phyloP scores from a whole-genome alignment of 805 yeast species.

The Cyberlindnera nakhonratchasimensis region DNA sequence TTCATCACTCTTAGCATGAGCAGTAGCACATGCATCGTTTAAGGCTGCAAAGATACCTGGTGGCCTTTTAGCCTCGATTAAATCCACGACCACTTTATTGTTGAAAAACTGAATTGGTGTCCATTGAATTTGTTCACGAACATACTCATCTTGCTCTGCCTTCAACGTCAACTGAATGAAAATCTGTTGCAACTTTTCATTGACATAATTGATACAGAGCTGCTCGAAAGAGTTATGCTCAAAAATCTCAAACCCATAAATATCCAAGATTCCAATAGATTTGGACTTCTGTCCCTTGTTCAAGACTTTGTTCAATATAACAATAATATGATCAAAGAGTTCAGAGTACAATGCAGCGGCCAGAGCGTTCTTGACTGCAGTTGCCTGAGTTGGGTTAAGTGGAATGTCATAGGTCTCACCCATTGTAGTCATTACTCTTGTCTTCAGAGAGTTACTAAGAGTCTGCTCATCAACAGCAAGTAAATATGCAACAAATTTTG shows the following conservation, averaged over 20 bases:
- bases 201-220: constrained; percentile 91
- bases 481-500: constrained; percentile 89
- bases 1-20: constrained; percentile 95
- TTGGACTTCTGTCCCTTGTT: constrained; percentile 43
- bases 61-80: constrained; percentile 90
- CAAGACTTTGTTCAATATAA: constrained; percentile 80
- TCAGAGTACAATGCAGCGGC: constrained; percentile 93
- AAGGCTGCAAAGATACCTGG: constrained; percentile 96
- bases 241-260: constrained; percentile 94
- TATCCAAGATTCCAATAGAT: constrained; percentile 91
- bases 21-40: constrained; percentile 96
- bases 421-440: constrained; percentile 83
- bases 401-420: constrained; percentile 95
- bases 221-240: constrained; percentile 95
- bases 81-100: constrained; percentile 93
- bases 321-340: constrained; percentile 95
- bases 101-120: constrained; percentile 96
- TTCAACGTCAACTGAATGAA: constrained; percentile 93
- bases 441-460: constrained; percentile 64
- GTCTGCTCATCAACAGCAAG: constrained; percentile 72
- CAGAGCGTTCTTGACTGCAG: constrained; percentile 90
- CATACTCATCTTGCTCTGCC: constrained; percentile 97
- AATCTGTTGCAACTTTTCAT: constrained; percentile 94
- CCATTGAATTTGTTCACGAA: constrained; percentile 94
- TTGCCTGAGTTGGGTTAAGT: constrained; percentile 85